A percentile compares a stretch with the other conserved stretches of the same genome.
phyloP scores from a whole-genome alignment of 176 grass and related monocot genomes.

The Bromus sterilis region DNA sequence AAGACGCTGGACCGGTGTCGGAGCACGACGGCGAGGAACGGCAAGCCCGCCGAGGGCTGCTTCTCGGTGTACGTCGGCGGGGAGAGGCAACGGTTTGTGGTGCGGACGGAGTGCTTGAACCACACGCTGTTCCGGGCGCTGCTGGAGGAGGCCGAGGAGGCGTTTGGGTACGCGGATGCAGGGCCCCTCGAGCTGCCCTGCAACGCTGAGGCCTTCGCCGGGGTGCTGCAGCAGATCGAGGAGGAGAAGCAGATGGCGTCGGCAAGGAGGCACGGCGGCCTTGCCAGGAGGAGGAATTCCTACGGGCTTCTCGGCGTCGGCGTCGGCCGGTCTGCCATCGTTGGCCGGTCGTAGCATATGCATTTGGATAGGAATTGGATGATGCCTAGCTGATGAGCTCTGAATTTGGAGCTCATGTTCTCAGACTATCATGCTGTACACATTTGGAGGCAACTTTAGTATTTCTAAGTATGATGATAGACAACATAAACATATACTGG shows the following conservation, averaged over 20 bases:
- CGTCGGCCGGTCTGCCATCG: background rate
- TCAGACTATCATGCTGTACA: background rate
- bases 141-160: constrained; percentile 53
- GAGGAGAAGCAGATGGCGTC: constrained; percentile 13
- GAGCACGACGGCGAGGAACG: background rate
- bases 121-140: constrained; percentile 49
- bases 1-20: constrained; percentile 38
- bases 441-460: background rate
- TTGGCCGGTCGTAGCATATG: background rate
- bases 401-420: background rate
- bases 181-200: constrained; percentile 52
- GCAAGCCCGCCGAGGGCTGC: constrained; percentile 16
- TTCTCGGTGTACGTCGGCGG: constrained; percentile 48
- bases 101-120: constrained; percentile 44
- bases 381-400: background rate
- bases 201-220: constrained; percentile 17
- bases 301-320: constrained; percentile 22
- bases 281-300: background rate
- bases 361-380: background rate
- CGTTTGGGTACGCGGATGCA: constrained; percentile 10
- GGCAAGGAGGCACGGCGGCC: background rate
- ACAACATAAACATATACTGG: background rate
- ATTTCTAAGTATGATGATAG: background rate
- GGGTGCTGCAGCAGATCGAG: constrained; percentile 33
- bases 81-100: constrained; percentile 40